A percentile compares a stretch with the other conserved stretches of the same genome.
Conservation (phyloP, 768 basidiomycete species). For the Naganishia randhawae region DNA sequence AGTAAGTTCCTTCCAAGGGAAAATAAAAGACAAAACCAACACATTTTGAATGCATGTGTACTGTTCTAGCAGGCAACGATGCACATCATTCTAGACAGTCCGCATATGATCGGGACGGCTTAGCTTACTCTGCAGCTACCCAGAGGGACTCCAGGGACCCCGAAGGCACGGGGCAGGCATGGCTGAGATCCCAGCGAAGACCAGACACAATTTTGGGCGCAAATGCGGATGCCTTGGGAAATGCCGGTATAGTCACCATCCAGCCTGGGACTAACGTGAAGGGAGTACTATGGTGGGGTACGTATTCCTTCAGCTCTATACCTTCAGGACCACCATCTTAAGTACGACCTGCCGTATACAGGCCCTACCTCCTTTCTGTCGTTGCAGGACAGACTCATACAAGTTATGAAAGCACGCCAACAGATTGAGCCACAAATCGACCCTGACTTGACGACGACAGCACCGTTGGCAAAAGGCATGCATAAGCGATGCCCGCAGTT, state of each 20-base stretch:
- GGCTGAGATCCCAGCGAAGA: slow-evolving; percentile 3
- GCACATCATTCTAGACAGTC: not conserved
- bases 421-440: not conserved
- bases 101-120: not conserved
- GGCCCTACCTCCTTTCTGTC: slow-evolving; percentile 19
- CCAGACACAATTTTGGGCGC: slow-evolving; percentile 14
- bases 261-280: not conserved
- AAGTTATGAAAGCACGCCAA: slow-evolving; percentile 3
- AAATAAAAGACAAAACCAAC: not conserved
- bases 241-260: slow-evolving; percentile 25
- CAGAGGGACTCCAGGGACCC: not conserved
- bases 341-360: not conserved
- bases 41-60: not conserved
- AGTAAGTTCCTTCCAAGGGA: not conserved
- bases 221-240: slow-evolving; percentile 24
- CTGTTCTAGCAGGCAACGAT: not conserved
- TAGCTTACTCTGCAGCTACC: not conserved
- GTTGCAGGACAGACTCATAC: slow-evolving; percentile 19
- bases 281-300: slow-evolving; percentile 22
- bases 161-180: not conserved
- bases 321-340: not conserved
- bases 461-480: not conserved
- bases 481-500: not conserved
- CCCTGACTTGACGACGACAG: not conserved
- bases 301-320: not conserved